phyloP scores from a whole-genome alignment of 2,329 filamentous ascomycete species.

The Penicillium sp. region DNA sequence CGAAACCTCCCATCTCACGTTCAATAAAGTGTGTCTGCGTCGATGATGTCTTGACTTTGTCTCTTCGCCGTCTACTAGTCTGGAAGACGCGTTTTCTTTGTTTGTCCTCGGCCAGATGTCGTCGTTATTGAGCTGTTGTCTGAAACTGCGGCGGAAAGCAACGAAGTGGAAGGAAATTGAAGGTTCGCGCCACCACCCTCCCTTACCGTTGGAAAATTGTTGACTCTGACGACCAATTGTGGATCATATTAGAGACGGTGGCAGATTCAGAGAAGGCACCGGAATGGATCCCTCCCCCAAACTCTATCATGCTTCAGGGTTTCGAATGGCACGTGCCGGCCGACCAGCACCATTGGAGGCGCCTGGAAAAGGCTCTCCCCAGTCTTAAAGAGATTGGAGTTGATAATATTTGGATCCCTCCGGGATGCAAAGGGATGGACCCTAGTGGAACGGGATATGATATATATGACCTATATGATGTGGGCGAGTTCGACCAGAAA shows the following conservation, averaged over 20 bases:
- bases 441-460: slow-evolving; percentile 69
- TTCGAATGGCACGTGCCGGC: slow-evolving; percentile 75
- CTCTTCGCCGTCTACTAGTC: background rate
- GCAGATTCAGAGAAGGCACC: slow-evolving; percentile 29
- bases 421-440: slow-evolving; percentile 69
- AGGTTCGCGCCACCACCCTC: background rate
- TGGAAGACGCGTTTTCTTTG: slow-evolving; percentile 1
- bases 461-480: slow-evolving; percentile 70
- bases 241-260: slow-evolving; percentile 23
- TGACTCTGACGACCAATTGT: background rate
- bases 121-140: slow-evolving; percentile 15
- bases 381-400: slow-evolving; percentile 64
- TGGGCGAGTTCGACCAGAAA: slow-evolving; percentile 75
- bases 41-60: background rate
- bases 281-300: slow-evolving; percentile 34
- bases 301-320: slow-evolving; percentile 65
- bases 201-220: background rate
- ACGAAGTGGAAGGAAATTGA: slow-evolving; percentile 19
- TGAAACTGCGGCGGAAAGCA: slow-evolving; percentile 9
- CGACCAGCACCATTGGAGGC: slow-evolving; percentile 64
- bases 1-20: slow-evolving; percentile 7
- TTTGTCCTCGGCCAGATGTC: slow-evolving; percentile 10
- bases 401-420: slow-evolving; percentile 69
- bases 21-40: background rate
- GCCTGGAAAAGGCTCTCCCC: slow-evolving; percentile 58